These are phyloP conservation scores for Jatropha multifida DNA, from an alignment of 441 rosid species.

Conservation along the genomic window DNA sequence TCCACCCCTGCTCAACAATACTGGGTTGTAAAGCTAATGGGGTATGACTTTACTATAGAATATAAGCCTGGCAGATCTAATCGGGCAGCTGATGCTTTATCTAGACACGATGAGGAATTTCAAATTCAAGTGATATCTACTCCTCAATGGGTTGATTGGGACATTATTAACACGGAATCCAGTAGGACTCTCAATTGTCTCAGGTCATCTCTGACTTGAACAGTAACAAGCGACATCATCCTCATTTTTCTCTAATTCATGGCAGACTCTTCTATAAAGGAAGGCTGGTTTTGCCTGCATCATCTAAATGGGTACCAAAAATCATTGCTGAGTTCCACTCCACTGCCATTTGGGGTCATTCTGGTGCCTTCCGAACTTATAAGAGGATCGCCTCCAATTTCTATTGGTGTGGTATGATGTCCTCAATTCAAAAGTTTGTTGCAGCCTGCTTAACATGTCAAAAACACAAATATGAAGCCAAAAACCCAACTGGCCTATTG, in stretches of 20 bases:
- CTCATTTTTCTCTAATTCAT: not conserved
- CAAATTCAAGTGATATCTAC: not conserved
- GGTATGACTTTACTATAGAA: not conserved
- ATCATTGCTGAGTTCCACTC: not conserved
- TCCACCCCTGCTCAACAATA: not conserved
- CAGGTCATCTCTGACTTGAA: not conserved
- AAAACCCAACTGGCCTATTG: not conserved
- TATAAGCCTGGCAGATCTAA: not conserved
- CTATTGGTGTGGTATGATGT: not conserved
- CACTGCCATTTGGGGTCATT: not conserved
- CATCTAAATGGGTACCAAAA: not conserved
- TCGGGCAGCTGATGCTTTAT: not conserved
- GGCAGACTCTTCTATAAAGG: not conserved
- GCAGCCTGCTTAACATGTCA: not conserved
- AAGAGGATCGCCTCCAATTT: not conserved
- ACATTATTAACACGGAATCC: not conserved
- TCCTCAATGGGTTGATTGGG: not conserved
- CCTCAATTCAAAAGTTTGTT: not conserved
- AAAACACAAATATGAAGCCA: not conserved
- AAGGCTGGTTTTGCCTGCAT: not conserved
- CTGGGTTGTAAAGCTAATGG: not conserved
- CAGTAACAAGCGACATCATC: not conserved
- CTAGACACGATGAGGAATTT: not conserved
- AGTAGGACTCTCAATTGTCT: not conserved
- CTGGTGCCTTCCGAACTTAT: not conserved